Evolutionary conservation across 2,329 filamentous ascomycete genomes (phyloP), one percentile per base, ranked within the genome.

Genomic region (Colletotrichum sp.): DNA sequence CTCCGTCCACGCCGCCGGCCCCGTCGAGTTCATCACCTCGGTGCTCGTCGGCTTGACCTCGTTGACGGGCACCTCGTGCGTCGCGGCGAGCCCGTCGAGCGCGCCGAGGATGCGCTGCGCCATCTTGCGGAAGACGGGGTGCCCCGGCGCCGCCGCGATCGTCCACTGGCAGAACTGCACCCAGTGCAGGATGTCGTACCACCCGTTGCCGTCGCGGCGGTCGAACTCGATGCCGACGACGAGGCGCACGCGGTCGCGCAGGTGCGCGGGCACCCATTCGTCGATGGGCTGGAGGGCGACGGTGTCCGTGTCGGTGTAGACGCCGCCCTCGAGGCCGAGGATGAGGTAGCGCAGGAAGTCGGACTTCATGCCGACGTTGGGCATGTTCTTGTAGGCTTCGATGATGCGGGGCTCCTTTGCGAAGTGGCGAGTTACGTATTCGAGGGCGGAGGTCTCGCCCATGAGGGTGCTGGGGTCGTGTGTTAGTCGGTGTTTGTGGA

Each of bases 291-390:
- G 79, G 2, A 85, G 73, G 2, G 84, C 83, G 12, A 85, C 81
- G 3, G 85, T 83, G 34, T 86, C 84, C 32, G 85, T 82, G 79
- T 92, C 91, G 62, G 87, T 88, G 79, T 95, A 95, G 77, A 96
- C 92, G 32, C 94, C 94, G 65, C 94, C 94, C 78, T 95, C 90
- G 24, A 94, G 94, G 69, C 96, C 91, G 75, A 96, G 88, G 75
- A 94, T 91, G 78, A 94, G 87, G 82, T 94, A 94, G 77, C 92
- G 89, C 82, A 94, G 91, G 78, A 94, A 90, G 82, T 93, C 91
- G 71, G 91, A 91, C 80, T 92, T 92, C 74, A 92, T 78, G 28
- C 80, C 82, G 5, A 80, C 79, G 69, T 81, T 81, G 24, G 73
- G 74, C 62, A 82, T 73, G 13, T 74, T 70, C 8, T 74, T 38